Evolutionary conservation across 1,284 basidiomycete species (phyloP).

Genomic region (Volvariella volvacea): DNA sequence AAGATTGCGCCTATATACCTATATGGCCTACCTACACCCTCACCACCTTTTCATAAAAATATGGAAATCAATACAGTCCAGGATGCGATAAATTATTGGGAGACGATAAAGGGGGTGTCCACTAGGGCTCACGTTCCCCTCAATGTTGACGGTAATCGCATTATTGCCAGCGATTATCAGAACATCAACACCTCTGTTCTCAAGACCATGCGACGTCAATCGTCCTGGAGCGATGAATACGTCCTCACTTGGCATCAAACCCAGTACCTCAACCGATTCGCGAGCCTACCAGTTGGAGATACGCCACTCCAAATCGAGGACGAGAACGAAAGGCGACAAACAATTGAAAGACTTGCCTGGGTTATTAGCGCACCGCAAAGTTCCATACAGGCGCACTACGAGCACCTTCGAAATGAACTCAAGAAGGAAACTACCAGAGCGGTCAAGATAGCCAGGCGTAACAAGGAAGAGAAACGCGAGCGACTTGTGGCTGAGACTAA

Average conservation of each 20-base stretch:
- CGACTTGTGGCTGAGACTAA: slow-evolving; percentile 38
- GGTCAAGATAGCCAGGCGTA: not conserved
- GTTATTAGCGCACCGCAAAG: slow-evolving; percentile 50
- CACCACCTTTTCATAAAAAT: slow-evolving; percentile 50
- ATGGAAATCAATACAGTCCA: slow-evolving; percentile 28
- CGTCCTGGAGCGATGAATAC: slow-evolving; percentile 56
- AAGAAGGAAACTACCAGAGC: not conserved
- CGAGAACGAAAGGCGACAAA: slow-evolving; percentile 22
- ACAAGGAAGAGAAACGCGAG: slow-evolving; percentile 22
- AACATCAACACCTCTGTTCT: slow-evolving; percentile 22
- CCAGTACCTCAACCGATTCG: slow-evolving; percentile 50
- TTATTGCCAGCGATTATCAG: not conserved
- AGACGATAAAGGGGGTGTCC: slow-evolving; percentile 42
- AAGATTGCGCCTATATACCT: slow-evolving; percentile 44
- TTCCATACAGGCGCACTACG: slow-evolving; percentile 41
- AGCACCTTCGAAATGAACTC: slow-evolving; percentile 1
- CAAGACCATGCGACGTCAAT: slow-evolving; percentile 42
- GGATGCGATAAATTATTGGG: slow-evolving; percentile 49
- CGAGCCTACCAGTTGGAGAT: slow-evolving; percentile 32
- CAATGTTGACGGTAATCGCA: slow-evolving; percentile 8
- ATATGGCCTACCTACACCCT: slow-evolving; percentile 45
- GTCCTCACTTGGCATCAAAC: slow-evolving; percentile 61
- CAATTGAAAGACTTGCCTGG: slow-evolving; percentile 40
- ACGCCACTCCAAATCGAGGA: slow-evolving; percentile 48
- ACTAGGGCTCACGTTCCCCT: slow-evolving; percentile 16